These are phyloP conservation scores for Trichoderma sp. DNA, from an alignment of 2,329 filamentous ascomycete genomes.

Conservation along the genomic window DNA sequence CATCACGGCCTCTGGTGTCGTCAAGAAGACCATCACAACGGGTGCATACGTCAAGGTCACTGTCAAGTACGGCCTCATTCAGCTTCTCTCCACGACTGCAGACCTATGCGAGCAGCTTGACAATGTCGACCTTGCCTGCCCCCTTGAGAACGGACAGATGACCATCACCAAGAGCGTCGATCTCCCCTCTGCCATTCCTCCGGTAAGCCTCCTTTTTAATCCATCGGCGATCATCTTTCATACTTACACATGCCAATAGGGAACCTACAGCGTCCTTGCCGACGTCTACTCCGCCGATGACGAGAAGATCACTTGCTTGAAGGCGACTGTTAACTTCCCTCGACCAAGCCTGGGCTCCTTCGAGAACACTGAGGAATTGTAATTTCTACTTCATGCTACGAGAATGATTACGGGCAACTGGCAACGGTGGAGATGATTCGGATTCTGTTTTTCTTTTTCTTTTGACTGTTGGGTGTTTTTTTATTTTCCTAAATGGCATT, in stretches of 20 bases:
- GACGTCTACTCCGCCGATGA: constrained; percentile 76
- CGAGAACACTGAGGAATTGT: constrained; percentile 42
- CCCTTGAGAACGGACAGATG: constrained; percentile 75
- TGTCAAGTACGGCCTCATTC: constrained; percentile 94
- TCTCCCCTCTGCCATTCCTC: constrained; percentile 82
- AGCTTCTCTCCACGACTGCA: constrained; percentile 74
- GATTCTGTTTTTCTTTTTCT: background rate
- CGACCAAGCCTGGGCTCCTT: constrained; percentile 34
- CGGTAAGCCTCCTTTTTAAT: constrained; percentile 57
- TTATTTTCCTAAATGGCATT: constrained; percentile 3
- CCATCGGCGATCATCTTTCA: background rate
- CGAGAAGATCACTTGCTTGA: constrained; percentile 81
- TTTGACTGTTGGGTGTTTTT: constrained; percentile 9
- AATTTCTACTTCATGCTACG: constrained; percentile 21
- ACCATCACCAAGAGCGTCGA: constrained; percentile 77
- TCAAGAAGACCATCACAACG: constrained; percentile 68
- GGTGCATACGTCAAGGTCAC: constrained; percentile 79
- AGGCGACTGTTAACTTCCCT: constrained; percentile 66
- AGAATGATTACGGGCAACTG: background rate
- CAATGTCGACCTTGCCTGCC: constrained; percentile 87
- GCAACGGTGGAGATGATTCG: background rate
- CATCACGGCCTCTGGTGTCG: constrained; percentile 75
- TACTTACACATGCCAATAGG: constrained; percentile 50
- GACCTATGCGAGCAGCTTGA: constrained; percentile 86
- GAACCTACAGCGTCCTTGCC: constrained; percentile 84